Conservation (phyloP, 2,329 filamentous ascomycete genomes). For the Tolypocladium ophioglossoides region DNA sequence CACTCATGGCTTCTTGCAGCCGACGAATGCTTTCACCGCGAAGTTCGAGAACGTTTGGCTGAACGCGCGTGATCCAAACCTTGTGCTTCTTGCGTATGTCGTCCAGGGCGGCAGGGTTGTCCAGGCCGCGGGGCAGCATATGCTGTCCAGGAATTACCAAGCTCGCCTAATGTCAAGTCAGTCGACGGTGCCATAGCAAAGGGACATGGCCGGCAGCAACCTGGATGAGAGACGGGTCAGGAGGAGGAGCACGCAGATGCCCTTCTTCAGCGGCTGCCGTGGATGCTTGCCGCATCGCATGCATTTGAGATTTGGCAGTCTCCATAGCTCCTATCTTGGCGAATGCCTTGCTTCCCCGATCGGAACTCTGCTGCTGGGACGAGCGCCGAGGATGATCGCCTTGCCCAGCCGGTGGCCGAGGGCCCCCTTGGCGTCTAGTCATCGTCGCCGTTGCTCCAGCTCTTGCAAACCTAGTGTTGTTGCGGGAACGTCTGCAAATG, state of each 20-base stretch:
- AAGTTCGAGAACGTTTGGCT: conserved; percentile 16
- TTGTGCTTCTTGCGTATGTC: conserved; percentile 15
- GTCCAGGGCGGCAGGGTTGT: conserved; percentile 13
- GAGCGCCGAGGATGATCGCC: background rate
- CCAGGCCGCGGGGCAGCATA: conserved; percentile 14
- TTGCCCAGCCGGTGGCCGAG: background rate
- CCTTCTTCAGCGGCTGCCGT: background rate
- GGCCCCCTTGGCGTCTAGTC: background rate
- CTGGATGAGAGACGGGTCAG: background rate
- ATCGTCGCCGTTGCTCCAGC: background rate
- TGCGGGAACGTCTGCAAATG: background rate
- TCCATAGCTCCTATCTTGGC: background rate
- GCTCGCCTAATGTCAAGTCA: conserved; percentile 10
- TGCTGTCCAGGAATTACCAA: conserved; percentile 18
- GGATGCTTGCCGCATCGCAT: background rate
- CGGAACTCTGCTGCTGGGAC: background rate
- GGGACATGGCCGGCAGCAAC: background rate
- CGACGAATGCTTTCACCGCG: conserved; percentile 10
- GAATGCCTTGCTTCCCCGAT: background rate
- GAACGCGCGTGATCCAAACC: conserved; percentile 19
- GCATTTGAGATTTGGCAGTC: background rate
- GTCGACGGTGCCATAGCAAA: background rate
- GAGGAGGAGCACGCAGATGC: background rate
- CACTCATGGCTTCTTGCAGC: conserved; percentile 16
- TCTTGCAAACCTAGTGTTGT: background rate